These are phyloP conservation scores for Epichloe amarillans DNA, from an alignment of 2,329 filamentous ascomycete genomes.

Conservation along the genomic window DNA sequence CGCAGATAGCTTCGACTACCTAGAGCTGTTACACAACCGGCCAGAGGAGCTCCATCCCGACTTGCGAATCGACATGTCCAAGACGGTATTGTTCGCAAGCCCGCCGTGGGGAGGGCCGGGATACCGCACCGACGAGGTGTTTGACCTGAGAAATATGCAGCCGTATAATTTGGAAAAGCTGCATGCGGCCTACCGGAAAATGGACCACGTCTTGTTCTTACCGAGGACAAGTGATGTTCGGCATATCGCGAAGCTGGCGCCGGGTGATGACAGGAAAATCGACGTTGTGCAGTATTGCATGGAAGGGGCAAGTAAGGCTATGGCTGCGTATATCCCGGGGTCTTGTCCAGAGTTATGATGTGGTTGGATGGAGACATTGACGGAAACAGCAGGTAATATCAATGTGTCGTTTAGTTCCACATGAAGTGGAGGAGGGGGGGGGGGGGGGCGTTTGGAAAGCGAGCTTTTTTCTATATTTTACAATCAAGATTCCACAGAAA, in stretches of 20 bases:
- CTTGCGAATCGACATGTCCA: slow-evolving; percentile 26
- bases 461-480: too few species aligned
- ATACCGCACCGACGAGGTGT: slow-evolving; percentile 51
- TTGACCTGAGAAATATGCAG: slow-evolving; percentile 75
- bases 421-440: not conserved
- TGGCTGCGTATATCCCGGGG: slow-evolving; percentile 47
- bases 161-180: slow-evolving; percentile 63
- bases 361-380: not conserved
- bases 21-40: slow-evolving; percentile 32
- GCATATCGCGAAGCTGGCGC: slow-evolving; percentile 53
- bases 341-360: not conserved
- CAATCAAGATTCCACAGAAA: too few species aligned
- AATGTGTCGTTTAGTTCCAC: not conserved
- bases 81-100: slow-evolving; percentile 40
- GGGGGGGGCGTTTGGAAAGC: too few species aligned
- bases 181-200: slow-evolving; percentile 44
- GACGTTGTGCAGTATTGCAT: slow-evolving; percentile 85
- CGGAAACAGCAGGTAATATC: not conserved
- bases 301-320: slow-evolving; percentile 73
- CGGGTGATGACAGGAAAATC: slow-evolving; percentile 37
- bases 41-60: slow-evolving; percentile 24
- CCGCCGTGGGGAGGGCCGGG: slow-evolving; percentile 48
- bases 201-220: slow-evolving; percentile 62
- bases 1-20: slow-evolving; percentile 71
- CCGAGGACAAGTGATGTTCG: slow-evolving; percentile 74